Conservation (phyloP, 2,329 filamentous ascomycete species). For the Cladosporium sp. region DNA sequence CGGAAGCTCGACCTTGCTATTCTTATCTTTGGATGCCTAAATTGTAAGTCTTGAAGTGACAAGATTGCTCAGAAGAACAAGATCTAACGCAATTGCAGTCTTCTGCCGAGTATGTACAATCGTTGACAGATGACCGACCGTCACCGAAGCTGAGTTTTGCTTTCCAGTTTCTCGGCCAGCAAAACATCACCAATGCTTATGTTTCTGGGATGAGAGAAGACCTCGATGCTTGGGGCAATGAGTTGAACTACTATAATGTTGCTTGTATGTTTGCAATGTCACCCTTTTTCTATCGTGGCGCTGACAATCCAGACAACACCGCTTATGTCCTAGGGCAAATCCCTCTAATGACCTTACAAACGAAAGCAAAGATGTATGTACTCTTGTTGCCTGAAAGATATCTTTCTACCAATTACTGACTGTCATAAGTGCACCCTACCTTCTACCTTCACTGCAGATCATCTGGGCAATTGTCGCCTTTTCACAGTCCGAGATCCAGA, state of each 20-base stretch:
- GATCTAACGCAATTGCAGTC: background rate
- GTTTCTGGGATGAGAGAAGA: slow-evolving; percentile 52
- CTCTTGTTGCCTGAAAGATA: background rate
- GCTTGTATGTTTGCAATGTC: background rate
- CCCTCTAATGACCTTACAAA: slow-evolving; percentile 6
- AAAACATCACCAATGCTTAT: slow-evolving; percentile 40
- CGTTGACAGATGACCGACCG: too few relatives aligned
- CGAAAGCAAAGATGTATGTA: slow-evolving; percentile 3
- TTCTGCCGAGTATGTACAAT: slow-evolving; percentile 3
- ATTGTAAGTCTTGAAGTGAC: background rate
- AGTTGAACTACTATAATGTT: slow-evolving; percentile 41
- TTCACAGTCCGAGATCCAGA: slow-evolving; percentile 12
- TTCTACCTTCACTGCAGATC: slow-evolving; percentile 12
- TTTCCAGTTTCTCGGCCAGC: slow-evolving; percentile 42
- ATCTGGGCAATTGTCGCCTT: slow-evolving; percentile 6
- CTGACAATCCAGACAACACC: slow-evolving; percentile 1
- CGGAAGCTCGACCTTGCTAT: slow-evolving; percentile 43
- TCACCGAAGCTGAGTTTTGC: background rate
- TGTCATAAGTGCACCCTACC: background rate
- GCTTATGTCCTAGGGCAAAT: slow-evolving; percentile 3
- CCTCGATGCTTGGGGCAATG: slow-evolving; percentile 48
- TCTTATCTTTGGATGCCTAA: slow-evolving; percentile 3
- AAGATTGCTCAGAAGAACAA: background rate
- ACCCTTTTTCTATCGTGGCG: background rate
- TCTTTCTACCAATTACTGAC: too few relatives aligned